These are phyloP conservation scores for Prunus kanzakura DNA, from an alignment of 306 rosid genomes.

Conservation along the genomic window DNA sequence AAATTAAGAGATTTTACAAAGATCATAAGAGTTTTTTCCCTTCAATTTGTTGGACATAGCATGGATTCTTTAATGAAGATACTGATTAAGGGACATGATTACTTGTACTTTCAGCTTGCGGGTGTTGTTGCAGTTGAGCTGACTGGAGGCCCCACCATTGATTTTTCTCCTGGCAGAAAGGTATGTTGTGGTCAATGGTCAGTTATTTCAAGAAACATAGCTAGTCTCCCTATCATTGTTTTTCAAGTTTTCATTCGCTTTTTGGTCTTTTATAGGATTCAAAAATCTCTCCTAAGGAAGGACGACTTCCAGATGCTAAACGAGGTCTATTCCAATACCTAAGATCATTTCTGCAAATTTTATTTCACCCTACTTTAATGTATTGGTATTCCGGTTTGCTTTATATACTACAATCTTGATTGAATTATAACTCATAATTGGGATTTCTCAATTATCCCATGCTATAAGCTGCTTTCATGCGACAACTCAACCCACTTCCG, in stretches of 20 bases:
- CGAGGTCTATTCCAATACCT: conserved; percentile 39
- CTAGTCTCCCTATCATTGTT: conserved; percentile 7
- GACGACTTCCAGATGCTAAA: conserved; percentile 89
- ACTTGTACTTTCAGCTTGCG: conserved; percentile 63
- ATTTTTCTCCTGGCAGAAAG: conserved; percentile 85
- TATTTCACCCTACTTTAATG: background rate
- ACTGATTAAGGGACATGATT: background rate
- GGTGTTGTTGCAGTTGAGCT: conserved; percentile 98
- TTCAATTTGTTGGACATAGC: background rate
- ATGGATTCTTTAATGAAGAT: background rate
- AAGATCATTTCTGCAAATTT: background rate
- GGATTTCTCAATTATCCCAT: background rate
- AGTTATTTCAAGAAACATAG: conserved; percentile 24
- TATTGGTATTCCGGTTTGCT: background rate
- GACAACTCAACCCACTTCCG: background rate
- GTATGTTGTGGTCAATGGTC: conserved; percentile 26
- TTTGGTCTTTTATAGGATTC: conserved; percentile 55
- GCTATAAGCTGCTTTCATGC: background rate
- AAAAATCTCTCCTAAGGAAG: conserved; percentile 63
- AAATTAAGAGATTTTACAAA: background rate
- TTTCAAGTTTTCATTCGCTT: background rate
- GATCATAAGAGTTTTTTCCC: background rate
- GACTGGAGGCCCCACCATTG: conserved; percentile 89
- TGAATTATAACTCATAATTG: background rate
- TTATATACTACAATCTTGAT: background rate